phyloP scores from a whole-genome alignment of 2,329 filamentous ascomycete species.

The Fusarium austroafricanum region DNA sequence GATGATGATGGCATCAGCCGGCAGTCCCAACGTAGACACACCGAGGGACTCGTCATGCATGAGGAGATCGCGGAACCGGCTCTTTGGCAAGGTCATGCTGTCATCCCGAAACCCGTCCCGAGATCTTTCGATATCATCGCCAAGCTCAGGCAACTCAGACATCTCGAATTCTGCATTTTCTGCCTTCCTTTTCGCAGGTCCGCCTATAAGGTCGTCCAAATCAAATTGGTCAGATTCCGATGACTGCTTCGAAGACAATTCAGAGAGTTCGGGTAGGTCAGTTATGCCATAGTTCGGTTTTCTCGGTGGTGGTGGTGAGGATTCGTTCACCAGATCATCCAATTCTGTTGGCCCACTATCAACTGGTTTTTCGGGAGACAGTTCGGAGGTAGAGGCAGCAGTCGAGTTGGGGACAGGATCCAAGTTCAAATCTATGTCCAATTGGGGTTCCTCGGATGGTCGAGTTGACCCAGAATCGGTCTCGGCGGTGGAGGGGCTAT shows the following conservation, averaged over 20 bases:
- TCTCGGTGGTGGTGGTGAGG: not conserved
- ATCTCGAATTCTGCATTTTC: not conserved
- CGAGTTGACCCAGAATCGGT: not conserved
- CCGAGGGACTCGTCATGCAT: slow-evolving; percentile 48
- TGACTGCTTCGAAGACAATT: not conserved
- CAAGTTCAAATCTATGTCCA: not conserved
- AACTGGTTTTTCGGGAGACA: not conserved
- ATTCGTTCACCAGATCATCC: not conserved
- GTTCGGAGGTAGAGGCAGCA: not conserved
- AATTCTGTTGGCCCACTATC: not conserved
- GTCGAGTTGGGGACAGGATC: not conserved
- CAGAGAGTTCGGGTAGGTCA: slow-evolving; percentile 1
- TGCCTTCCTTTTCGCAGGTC: not conserved
- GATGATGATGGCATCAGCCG: slow-evolving; percentile 61
- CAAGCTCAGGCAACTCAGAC: slow-evolving; percentile 12
- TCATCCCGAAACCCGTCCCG: not conserved
- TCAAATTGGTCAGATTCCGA: not conserved
- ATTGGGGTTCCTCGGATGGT: not conserved
- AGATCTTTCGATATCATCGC: not conserved
- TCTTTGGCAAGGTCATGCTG: not conserved
- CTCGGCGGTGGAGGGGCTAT: not conserved
- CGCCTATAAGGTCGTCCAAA: slow-evolving; percentile 2
- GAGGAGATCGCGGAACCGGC: slow-evolving; percentile 42
- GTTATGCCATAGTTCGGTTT: not conserved
- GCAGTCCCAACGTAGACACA: slow-evolving; percentile 51